A percentile compares a stretch with the other conserved stretches of the same genome.
phyloP scores from a whole-genome alignment of 2,329 filamentous ascomycete species.

The Aspergillus sp. region DNA sequence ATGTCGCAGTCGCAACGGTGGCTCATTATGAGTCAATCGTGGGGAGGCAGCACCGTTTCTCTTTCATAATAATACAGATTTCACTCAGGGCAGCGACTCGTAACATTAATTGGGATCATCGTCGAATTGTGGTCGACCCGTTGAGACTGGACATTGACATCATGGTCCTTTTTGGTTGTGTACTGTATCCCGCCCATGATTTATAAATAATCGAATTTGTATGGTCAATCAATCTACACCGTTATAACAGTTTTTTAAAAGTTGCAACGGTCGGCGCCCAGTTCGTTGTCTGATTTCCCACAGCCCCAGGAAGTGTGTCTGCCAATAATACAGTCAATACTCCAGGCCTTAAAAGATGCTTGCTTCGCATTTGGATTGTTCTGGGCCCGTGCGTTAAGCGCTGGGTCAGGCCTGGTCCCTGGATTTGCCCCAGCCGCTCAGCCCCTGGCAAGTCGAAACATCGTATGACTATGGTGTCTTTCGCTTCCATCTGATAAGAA shows the following conservation, averaged over 20 bases:
- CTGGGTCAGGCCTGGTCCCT: too few relatives aligned
- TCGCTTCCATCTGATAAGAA: conserved; percentile 8
- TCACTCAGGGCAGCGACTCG: too few relatives aligned
- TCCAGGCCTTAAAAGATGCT: not conserved
- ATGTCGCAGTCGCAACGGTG: not conserved
- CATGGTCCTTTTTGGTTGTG: too few relatives aligned
- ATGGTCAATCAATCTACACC: not conserved
- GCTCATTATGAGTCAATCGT: not conserved
- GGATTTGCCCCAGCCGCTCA: not conserved
- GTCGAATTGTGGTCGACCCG: not conserved
- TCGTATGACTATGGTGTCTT: not conserved
- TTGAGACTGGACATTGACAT: not conserved
- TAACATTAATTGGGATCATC: not conserved
- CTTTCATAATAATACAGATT: not conserved
- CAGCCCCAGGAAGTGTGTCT: not conserved
- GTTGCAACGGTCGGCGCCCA: not conserved
- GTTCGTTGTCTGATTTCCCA: not conserved
- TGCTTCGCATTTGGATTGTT: not conserved
- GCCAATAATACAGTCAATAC: not conserved
- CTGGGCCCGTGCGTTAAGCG: not conserved
- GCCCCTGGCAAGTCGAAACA: not conserved
- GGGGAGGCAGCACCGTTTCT: not conserved
- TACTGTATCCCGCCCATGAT: not conserved
- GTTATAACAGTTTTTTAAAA: not conserved
- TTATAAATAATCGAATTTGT: not conserved